A percentile compares a stretch with the other conserved stretches of the same genome.
Conservation (phyloP, 2,329 filamentous ascomycete species). For the Basipetospora chlamydospora region DNA sequence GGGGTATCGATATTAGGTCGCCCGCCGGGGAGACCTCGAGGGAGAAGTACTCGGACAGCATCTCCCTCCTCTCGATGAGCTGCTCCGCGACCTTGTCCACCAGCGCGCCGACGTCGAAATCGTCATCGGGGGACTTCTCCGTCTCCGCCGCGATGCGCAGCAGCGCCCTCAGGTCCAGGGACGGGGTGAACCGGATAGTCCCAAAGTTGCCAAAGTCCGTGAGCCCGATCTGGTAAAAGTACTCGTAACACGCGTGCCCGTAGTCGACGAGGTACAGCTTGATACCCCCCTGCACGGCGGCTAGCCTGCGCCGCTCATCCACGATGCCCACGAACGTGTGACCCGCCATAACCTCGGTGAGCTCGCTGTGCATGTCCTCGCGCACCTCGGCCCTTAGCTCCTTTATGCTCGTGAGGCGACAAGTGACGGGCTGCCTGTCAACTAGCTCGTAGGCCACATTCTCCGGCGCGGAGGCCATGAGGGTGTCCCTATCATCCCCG, state of each 20-base stretch:
- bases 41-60: constrained; percentile 88
- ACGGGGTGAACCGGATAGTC: constrained; percentile 61
- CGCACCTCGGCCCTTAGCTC: constrained; percentile 70
- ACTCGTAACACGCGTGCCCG: constrained; percentile 70
- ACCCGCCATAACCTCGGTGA: constrained; percentile 75
- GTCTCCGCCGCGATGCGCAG: constrained; percentile 58
- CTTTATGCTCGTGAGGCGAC: constrained; percentile 72
- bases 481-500: constrained; percentile 18
- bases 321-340: constrained; percentile 92
- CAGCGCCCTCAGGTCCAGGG: constrained; percentile 56
- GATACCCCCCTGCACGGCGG: constrained; percentile 84
- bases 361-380: constrained; percentile 64
- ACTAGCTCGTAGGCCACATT: constrained; percentile 54
- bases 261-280: constrained; percentile 91
- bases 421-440: constrained; percentile 53
- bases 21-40: constrained; percentile 68
- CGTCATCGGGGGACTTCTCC: constrained; percentile 44
- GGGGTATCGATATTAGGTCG: constrained; percentile 62
- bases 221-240: constrained; percentile 88
- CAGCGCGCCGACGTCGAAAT: constrained; percentile 53
- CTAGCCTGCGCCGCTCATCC: constrained; percentile 72
- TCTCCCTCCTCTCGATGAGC: constrained; percentile 62
- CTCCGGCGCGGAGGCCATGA: constrained; percentile 23
- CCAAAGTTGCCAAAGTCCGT: constrained; percentile 97
- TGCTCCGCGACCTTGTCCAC: constrained; percentile 51